A percentile compares a stretch with the other conserved stretches of the same genome.
phyloP scores from a whole-genome alignment of 139 green algal species.

The Chlamydomonas applanata region DNA sequence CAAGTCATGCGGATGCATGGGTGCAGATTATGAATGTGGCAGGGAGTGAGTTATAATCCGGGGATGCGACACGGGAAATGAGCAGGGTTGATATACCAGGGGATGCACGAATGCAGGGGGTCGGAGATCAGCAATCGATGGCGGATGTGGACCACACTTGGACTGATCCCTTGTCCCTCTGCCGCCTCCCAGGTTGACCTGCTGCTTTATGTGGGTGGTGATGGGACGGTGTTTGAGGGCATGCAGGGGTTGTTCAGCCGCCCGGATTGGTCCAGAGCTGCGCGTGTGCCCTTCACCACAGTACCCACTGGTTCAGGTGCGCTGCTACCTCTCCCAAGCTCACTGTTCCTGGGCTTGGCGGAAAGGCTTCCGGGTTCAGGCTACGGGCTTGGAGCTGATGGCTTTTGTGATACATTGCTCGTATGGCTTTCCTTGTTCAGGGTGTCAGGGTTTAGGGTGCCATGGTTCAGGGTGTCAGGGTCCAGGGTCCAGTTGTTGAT shows the following conservation, averaged over 20 bases:
- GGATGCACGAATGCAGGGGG: no score
- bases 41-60: background rate
- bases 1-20: no score
- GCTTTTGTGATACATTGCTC: no score
- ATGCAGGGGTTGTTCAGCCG: constrained; percentile 69
- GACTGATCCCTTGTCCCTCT: background rate
- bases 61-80: background rate
- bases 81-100: background rate
- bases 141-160: background rate
- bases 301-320: constrained; percentile 54
- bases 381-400: no score
- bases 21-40: background rate
- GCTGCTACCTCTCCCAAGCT: no score
- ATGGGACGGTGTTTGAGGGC: constrained; percentile 72
- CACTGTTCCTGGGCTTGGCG: no score
- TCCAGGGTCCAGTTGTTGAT: no score
- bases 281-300: constrained; percentile 48
- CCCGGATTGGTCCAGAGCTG: constrained; percentile 60
- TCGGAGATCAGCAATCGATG: no score
- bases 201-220: constrained; percentile 66
- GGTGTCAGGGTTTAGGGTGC: no score
- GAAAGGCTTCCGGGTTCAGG: no score
- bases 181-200: constrained; percentile 19
- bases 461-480: no score
- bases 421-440: no score